A percentile compares a stretch with the other conserved stretches of the same genome.
These are phyloP conservation scores for Amanita exitialis DNA, from an alignment of 768 basidiomycete genomes.

Conservation along the genomic window DNA sequence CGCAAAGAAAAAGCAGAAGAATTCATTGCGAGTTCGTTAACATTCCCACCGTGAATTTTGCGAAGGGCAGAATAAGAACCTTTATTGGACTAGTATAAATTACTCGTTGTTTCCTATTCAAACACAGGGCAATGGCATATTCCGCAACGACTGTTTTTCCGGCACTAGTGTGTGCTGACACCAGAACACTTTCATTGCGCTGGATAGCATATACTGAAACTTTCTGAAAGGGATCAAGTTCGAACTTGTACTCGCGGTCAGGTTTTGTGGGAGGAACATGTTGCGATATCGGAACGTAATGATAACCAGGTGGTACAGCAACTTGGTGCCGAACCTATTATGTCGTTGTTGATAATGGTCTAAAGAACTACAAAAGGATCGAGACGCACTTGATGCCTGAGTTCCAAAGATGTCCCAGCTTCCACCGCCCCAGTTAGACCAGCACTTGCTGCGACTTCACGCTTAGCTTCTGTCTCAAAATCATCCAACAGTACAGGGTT, in stretches of 20 bases:
- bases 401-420: constrained; percentile 59
- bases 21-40: background rate
- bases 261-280: constrained; percentile 90
- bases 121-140: constrained; percentile 96
- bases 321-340: constrained; percentile 89
- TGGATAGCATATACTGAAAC: constrained; percentile 94
- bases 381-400: constrained; percentile 64
- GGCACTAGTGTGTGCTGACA: constrained; percentile 97
- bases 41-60: background rate
- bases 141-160: constrained; percentile 99
- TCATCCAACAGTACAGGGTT: constrained; percentile 83
- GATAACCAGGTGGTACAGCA: constrained; percentile 86
- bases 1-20: constrained; percentile 8
- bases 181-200: constrained; percentile 93
- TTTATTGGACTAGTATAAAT: constrained; percentile 99
- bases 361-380: background rate
- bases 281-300: constrained; percentile 82
- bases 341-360: background rate
- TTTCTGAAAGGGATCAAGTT: constrained; percentile 93
- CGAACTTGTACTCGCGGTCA: constrained; percentile 90
- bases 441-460: constrained; percentile 83
- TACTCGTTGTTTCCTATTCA: constrained; percentile 89
- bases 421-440: constrained; percentile 71
- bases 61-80: constrained; percentile 32
- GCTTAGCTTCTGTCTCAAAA: constrained; percentile 88